phyloP scores from a whole-genome alignment of 495 filamentous ascomycete species.

The Lophiotrema nucula region DNA sequence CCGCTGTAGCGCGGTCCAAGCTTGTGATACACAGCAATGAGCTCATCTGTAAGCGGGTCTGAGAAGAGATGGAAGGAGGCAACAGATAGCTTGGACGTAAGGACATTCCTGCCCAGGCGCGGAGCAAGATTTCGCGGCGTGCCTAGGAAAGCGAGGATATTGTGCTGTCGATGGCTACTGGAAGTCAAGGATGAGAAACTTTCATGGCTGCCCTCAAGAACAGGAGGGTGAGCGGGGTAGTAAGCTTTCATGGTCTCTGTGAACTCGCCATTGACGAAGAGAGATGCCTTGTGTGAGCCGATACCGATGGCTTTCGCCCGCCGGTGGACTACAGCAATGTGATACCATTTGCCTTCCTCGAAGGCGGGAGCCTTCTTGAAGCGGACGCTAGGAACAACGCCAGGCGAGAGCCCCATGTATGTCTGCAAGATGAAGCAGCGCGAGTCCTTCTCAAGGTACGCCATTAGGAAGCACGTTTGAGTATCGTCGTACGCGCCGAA shows the following conservation, averaged over 20 bases:
- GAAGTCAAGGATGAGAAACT: conserved; percentile 61
- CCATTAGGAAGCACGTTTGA: conserved; percentile 90
- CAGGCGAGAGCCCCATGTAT: conserved; percentile 64
- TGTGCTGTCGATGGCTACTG: conserved; percentile 41
- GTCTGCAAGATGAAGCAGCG: conserved; percentile 94
- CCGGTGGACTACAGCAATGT: conserved; percentile 81
- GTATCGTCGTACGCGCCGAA: conserved; percentile 93
- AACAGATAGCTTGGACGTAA: conserved; percentile 80
- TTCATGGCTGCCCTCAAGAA: conserved; percentile 57
- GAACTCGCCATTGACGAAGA: conserved; percentile 93
- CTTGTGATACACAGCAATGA: conserved; percentile 85
- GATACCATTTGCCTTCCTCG: conserved; percentile 78
- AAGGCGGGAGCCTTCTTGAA: conserved; percentile 79
- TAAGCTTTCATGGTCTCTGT: conserved; percentile 85
- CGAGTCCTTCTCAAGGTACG: conserved; percentile 93
- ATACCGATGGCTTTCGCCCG: conserved; percentile 59
- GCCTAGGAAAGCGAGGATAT: conserved; percentile 88
- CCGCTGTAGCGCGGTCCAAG: conserved; percentile 88
- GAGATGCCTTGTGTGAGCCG: conserved; percentile 73
- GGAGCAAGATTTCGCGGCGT: conserved; percentile 89
- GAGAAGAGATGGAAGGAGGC: conserved; percentile 86
- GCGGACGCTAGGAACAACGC: conserved; percentile 80
- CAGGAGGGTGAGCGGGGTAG: conserved; percentile 72
- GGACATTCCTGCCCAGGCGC: conserved; percentile 71
- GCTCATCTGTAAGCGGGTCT: conserved; percentile 84